Percentiles rank a stretch among this genome's conserved stretches.
Evolutionary conservation across 495 filamentous ascomycete genomes (phyloP).

Genomic region (Aspergillus baeticus): DNA sequence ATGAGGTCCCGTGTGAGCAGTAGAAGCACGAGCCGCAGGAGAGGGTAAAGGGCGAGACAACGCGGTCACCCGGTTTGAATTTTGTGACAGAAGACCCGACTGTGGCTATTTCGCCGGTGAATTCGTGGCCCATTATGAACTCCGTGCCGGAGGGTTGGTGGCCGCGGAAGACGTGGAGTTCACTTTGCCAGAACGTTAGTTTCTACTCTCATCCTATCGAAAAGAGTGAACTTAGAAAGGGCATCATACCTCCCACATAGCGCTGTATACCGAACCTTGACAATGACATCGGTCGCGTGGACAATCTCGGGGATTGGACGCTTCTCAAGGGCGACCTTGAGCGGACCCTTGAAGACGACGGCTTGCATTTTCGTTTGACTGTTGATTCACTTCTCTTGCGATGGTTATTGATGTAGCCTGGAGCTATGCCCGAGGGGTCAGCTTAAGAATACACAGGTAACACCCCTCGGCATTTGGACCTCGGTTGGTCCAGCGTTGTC

Average conservation of each 20-base stretch:
- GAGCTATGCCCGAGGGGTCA: neutral
- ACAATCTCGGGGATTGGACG: slow-evolving; percentile 54
- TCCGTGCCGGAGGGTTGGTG: slow-evolving; percentile 57
- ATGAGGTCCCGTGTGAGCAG: slow-evolving; percentile 50
- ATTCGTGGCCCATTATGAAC: slow-evolving; percentile 64
- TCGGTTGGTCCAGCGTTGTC: neutral
- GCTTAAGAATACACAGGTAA: neutral
- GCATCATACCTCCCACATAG: slow-evolving; percentile 76
- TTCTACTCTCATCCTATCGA: neutral
- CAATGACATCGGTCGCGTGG: slow-evolving; percentile 71
- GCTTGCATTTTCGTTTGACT: slow-evolving; percentile 37
- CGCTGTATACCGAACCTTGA: slow-evolving; percentile 80
- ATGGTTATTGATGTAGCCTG: neutral
- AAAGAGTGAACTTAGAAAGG: slow-evolving; percentile 4
- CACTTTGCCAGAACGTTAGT: slow-evolving; percentile 26
- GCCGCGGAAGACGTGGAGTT: slow-evolving; percentile 80
- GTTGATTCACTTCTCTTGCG: no score
- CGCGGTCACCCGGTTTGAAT: slow-evolving; percentile 65
- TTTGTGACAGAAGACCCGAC: slow-evolving; percentile 59
- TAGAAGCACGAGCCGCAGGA: slow-evolving; percentile 78
- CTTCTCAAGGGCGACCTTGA: slow-evolving; percentile 40
- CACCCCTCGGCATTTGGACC: neutral
- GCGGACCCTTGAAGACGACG: slow-evolving; percentile 36
- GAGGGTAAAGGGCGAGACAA: slow-evolving; percentile 74
- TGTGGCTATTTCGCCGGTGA: slow-evolving; percentile 67